Evolutionary conservation across 83 land plant species (phyloP).

Genomic region (Thuja plicata): DNA sequence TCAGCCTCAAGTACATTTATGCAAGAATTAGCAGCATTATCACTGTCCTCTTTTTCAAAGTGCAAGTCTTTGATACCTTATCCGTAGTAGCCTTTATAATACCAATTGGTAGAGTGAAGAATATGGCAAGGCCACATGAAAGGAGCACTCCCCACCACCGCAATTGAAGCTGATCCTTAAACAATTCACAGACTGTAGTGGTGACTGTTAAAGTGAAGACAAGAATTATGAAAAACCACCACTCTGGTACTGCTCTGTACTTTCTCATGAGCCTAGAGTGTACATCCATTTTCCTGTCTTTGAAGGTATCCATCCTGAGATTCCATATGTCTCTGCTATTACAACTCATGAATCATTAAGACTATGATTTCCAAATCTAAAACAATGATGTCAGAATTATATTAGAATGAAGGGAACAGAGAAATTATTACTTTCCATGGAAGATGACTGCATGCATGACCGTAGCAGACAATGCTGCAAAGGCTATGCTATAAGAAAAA

Average conservation of each 20-base stretch:
- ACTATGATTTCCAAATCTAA: background rate
- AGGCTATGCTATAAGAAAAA: slow-evolving; percentile 74
- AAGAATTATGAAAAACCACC: slow-evolving; percentile 72
- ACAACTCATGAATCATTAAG: background rate
- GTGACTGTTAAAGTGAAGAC: slow-evolving; percentile 43
- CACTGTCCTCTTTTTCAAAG: background rate
- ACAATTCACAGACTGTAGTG: slow-evolving; percentile 53
- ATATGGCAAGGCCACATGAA: slow-evolving; percentile 63
- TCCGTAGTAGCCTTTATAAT: slow-evolving; percentile 85
- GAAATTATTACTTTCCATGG: slow-evolving; percentile 67
- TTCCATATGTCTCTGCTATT: slow-evolving; percentile 63
- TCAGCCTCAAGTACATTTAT: background rate
- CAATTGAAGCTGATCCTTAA: slow-evolving; percentile 74
- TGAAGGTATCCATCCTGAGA: slow-evolving; percentile 53
- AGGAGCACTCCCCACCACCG: slow-evolving; percentile 93
- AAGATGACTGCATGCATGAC: slow-evolving; percentile 61
- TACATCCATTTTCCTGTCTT: slow-evolving; percentile 59
- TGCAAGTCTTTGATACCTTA: slow-evolving; percentile 42
- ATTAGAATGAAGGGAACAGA: background rate
- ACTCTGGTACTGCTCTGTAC: slow-evolving; percentile 70
- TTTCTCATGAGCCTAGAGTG: slow-evolving; percentile 74
- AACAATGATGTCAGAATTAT: background rate
- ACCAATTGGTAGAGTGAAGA: slow-evolving; percentile 87
- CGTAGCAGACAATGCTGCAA: slow-evolving; percentile 74
- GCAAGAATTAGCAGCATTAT: background rate